Base-by-base conservation (phyloP, 2,329 filamentous ascomycete species). In the Apiospora koreana region DNA sequence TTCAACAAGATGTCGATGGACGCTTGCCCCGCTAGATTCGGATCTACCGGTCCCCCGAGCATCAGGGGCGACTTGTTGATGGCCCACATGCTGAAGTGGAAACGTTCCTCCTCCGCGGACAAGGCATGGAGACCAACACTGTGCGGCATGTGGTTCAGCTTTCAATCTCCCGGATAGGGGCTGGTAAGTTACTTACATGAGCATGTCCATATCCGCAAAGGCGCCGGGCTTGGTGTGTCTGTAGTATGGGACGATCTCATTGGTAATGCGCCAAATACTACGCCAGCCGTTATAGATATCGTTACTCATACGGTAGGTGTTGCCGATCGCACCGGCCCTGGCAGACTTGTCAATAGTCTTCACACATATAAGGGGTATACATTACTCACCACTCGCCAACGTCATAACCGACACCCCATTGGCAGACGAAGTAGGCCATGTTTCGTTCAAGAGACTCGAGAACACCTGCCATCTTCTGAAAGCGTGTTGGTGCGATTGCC, bases 171-270 rank as follows among this genome's bases (percentile, higher is more conserved):
- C 18, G 18, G 31, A n/a, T n/a, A 35, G 31, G 54, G 50, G 16
- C 28, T 2, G 1, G 14, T 12, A 28, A 9, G 1, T n/a, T 2
- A 75, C 80, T 77, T 69, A 83, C 82, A 84, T 81, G 16, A 87
- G 75, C 86, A 88, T 88, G 71, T 87, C 86, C 76, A 87, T 80
- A 70, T 87, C 85, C 0, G 86, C 81, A 75, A 85, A 88, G 14
- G 85, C 82, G 0, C 86, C 86, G 0, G 81, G 79, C 0, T 77
- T 79, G 0, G 84, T 85, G 54, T 83, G 81, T 46, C 78, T 79
- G 8, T 81, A 81, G 69, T 85, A 84, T 1, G 85, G 85, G 0
- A 85, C 83, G 1, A 82, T 84, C 70, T 88, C 84, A 72, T 88
- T 88, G 16, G 84, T 79, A 18, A 86, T 87, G 0, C 86, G 81